Evolutionary conservation across 495 filamentous ascomycete species (phyloP), one percentile per base, ranked within the genome.

Genomic region (Gamarada debralockiae): DNA sequence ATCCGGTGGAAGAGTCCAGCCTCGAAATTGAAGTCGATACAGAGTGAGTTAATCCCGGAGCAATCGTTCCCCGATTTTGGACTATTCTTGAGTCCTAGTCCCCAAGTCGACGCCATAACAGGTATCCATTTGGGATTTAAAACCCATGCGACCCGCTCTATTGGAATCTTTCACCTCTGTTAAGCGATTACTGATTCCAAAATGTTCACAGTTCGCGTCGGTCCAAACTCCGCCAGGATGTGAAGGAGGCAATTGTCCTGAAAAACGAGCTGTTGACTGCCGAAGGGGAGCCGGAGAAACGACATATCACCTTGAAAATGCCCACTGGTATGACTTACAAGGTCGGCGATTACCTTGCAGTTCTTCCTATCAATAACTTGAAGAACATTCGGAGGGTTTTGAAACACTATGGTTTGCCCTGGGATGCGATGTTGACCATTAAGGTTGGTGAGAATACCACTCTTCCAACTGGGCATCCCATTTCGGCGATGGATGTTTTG

Each of bases 341-440:
- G 34, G 77, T 82, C 15, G 87, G 88, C 36, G 88, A 92, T 58
- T 90, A 92, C 60, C 76, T 92, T 0, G 83, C 86, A 1, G 73
- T 90, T 9, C 68, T 89, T 1, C 87, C 88, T 0, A 69, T 87
- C 14, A 91, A 90, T 60, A 79, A 82, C 4, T 70, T 69, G 50
- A 69, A 74, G 25, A 80, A 67, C 13, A 74, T 90, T 27, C 67
- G 71, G 21, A 71, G 82, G n/a, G 74, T 70, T 7, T 70, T 82
- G 52, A 67, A 67, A 22, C 71, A 73, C 37, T 82, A 78, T 55
- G 64, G 76, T 2, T 71, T 91, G 0, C 72, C 83, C 0, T 83
- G 79, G 77, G 86, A 89, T 61, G 73, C 81, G 0, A 65, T 70
- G 15, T 60, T 82, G 6, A 70, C 63, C 15, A 69, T 81, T 53